phyloP scores from a whole-genome alignment of 768 basidiomycete species.

The Agaricus subrufescens region DNA sequence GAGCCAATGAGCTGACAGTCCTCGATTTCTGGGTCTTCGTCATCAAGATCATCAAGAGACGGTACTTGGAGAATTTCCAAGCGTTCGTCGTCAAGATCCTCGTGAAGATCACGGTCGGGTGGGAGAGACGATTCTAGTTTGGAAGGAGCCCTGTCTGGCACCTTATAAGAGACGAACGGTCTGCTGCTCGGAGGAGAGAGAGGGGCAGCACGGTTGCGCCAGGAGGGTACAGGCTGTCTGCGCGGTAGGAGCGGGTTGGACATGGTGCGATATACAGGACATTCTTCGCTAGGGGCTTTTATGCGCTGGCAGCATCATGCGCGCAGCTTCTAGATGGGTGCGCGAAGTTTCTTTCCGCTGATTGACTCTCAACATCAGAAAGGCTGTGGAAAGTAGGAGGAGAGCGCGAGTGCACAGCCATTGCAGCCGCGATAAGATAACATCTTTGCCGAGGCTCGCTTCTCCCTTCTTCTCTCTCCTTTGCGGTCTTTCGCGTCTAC shows the following conservation, averaged over 20 bases:
- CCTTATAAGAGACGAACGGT: constrained; percentile 3
- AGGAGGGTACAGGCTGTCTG: constrained; percentile 3
- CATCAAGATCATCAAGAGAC: constrained; percentile 10
- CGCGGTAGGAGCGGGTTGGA: constrained; percentile 3
- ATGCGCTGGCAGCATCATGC: background rate
- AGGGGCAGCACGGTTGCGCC: background rate
- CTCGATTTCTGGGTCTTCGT: constrained; percentile 32
- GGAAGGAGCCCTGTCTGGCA: background rate
- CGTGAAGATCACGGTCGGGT: constrained; percentile 30
- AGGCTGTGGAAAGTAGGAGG: background rate
- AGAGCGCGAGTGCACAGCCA: constrained; percentile 7
- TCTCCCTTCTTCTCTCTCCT: background rate
- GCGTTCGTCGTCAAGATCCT: constrained; percentile 25
- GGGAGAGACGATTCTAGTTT: constrained; percentile 15
- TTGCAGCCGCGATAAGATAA: background rate
- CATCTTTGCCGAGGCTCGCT: constrained; percentile 10
- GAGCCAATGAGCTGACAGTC: constrained; percentile 16
- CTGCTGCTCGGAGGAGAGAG: constrained; percentile 7
- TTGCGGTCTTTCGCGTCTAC: background rate
- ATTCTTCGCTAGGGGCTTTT: background rate
- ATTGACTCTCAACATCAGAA: constrained; percentile 1
- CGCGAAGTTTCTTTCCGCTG: constrained; percentile 3
- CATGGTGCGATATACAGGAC: background rate
- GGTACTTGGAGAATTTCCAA: constrained; percentile 24
- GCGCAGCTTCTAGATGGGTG: background rate